A percentile compares a stretch with the other conserved stretches of the same genome.
These are phyloP conservation scores for Fusarium miscanthi DNA, from an alignment of 2,329 filamentous ascomycete species.

Conservation along the genomic window DNA sequence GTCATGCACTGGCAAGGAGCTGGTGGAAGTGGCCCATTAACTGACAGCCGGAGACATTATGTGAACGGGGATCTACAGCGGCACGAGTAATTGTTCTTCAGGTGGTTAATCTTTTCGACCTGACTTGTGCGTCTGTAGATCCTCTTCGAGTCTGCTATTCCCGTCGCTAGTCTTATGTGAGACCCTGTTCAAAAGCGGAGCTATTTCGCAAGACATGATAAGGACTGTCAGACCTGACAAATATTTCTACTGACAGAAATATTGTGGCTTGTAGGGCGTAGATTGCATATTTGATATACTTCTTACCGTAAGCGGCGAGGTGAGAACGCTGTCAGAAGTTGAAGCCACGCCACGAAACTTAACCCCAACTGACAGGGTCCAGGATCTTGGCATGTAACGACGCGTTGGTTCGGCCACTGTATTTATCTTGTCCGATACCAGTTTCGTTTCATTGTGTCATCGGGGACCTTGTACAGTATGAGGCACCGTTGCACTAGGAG, in stretches of 20 bases:
- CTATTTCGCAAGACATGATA: background rate
- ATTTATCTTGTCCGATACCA: background rate
- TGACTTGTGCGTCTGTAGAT: background rate
- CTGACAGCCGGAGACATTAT: background rate
- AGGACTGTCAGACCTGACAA: background rate
- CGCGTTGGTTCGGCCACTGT: background rate
- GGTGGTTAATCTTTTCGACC: background rate
- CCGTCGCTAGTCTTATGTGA: background rate
- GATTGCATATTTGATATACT: background rate
- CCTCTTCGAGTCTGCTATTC: background rate
- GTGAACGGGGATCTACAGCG: background rate
- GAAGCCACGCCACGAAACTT: background rate
- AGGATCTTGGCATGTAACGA: conserved; percentile 1
- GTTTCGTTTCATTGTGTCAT: conserved; percentile 1
- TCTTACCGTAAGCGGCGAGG: background rate
- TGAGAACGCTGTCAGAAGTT: background rate
- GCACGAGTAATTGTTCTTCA: background rate
- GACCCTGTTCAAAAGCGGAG: background rate
- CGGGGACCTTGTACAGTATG: background rate
- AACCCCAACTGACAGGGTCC: background rate
- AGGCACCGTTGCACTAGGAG: conserved; percentile 5
- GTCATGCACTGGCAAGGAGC: background rate
- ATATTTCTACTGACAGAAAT: background rate
- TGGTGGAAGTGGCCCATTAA: background rate
- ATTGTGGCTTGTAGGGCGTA: background rate